Conservation (phyloP, 169 alveolate species). For the Eimeria tenella region DNA sequence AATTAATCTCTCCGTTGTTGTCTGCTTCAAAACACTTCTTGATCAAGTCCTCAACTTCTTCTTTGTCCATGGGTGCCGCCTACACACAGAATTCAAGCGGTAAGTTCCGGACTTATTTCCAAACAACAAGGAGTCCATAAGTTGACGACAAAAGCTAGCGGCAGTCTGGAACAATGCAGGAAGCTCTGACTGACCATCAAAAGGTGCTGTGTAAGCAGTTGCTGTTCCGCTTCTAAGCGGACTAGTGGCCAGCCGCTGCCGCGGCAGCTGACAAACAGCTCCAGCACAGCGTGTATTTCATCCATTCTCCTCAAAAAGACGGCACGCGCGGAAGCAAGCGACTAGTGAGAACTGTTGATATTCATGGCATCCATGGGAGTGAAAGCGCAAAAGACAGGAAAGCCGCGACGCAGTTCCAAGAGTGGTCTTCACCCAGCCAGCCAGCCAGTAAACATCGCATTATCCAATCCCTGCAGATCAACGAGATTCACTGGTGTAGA, state of each 20-base stretch:
- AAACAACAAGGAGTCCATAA: not conserved
- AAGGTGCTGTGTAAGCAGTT: constrained; percentile 76
- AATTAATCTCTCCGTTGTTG: constrained; percentile 62
- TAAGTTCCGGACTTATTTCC: no score
- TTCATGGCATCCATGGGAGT: constrained; percentile 25
- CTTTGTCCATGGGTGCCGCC: constrained; percentile 73
- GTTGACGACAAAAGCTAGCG: not conserved
- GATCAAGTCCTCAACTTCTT: constrained; percentile 56
- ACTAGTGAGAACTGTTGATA: not conserved
- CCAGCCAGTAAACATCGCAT: not conserved
- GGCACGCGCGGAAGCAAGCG: constrained; percentile 24
- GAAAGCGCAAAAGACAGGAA: not conserved
- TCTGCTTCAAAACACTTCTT: constrained; percentile 67
- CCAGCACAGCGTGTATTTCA: constrained; percentile 73
- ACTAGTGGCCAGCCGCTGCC: constrained; percentile 77
- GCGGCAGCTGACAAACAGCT: constrained; percentile 79
- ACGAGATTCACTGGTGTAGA: not conserved
- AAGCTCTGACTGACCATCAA: constrained; percentile 31
- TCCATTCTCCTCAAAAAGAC: constrained; percentile 23
- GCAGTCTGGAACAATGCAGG: not conserved
- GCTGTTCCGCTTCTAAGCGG: constrained; percentile 56
- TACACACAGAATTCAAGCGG: not conserved
- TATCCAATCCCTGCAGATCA: not conserved
- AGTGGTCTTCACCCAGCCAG: not conserved
- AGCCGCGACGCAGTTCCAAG: not conserved